phyloP scores from a whole-genome alignment of 345 rosid species.

The Streptanthus diversifolius region DNA sequence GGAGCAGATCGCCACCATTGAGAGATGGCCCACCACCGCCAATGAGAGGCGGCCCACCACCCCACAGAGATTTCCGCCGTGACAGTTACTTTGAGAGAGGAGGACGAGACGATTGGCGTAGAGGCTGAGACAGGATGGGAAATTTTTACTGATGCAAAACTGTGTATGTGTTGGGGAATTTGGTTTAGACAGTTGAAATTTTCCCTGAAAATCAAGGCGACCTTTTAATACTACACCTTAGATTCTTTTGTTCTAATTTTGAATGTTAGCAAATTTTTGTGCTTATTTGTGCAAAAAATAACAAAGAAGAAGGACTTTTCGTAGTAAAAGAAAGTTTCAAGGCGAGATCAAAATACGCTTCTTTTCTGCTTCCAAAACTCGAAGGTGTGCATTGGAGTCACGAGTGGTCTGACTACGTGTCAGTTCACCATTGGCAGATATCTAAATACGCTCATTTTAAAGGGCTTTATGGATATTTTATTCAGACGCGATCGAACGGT shows the following conservation, averaged over 20 bases:
- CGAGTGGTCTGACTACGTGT: slow-evolving; percentile 33
- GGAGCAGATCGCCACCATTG: slow-evolving; percentile 68
- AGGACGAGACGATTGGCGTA: slow-evolving; percentile 52
- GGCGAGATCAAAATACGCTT: background rate
- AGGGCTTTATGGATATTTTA: background rate
- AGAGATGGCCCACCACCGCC: slow-evolving; percentile 49
- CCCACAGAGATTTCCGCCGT: slow-evolving; percentile 49
- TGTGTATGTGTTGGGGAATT: slow-evolving; percentile 9
- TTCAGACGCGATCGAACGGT: slow-evolving; percentile 46
- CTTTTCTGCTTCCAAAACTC: background rate
- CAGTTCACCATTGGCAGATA: background rate
- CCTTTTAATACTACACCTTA: slow-evolving; percentile 15
- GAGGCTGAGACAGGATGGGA: slow-evolving; percentile 48
- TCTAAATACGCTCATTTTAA: background rate
- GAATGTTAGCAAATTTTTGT: slow-evolving; percentile 10
- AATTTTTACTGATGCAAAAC: slow-evolving; percentile 33
- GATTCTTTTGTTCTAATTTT: slow-evolving; percentile 17
- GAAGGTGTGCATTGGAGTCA: background rate
- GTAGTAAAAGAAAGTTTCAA: background rate
- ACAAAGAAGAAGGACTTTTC: background rate
- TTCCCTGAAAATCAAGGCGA: background rate
- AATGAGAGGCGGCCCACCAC: slow-evolving; percentile 41
- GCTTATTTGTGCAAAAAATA: background rate
- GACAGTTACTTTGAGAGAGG: slow-evolving; percentile 55
- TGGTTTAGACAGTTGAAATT: slow-evolving; percentile 16